Conservation (phyloP, 116 monocot genomes). For the Zostera marina region DNA sequence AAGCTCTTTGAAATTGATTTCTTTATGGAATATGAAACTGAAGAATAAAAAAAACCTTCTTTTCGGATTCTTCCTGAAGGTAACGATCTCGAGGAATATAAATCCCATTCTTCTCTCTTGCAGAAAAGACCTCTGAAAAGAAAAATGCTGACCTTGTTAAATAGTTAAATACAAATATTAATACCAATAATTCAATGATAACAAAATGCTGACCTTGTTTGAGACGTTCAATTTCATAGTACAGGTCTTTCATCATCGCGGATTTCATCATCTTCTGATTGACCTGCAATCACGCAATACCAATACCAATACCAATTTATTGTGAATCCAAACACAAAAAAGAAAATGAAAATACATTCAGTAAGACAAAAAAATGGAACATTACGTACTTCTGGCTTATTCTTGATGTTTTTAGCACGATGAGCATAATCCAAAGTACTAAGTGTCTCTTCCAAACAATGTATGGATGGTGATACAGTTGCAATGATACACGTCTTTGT, state of each 20-base stretch:
- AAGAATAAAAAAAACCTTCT: conserved; percentile 40
- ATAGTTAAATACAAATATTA: too few relatives aligned
- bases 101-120: conserved; percentile 97
- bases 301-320: too few relatives aligned
- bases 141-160: too few relatives aligned
- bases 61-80: conserved; percentile 78
- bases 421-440: conserved; percentile 96
- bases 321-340: too few relatives aligned
- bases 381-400: conserved; percentile 72
- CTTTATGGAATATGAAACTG: background rate
- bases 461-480: conserved; percentile 75
- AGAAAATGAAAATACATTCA: background rate
- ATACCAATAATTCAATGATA: background rate
- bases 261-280: conserved; percentile 99
- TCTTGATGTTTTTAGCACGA: conserved; percentile 96
- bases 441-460: conserved; percentile 89
- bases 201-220: conserved; percentile 57
- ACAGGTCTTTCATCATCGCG: conserved; percentile 81
- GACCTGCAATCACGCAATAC: conserved; percentile 24
- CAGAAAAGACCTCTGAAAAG: conserved; percentile 75
- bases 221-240: conserved; percentile 87
- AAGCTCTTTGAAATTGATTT: too few relatives aligned
- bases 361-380: background rate
- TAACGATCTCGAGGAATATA: conserved; percentile 89
- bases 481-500: conserved; percentile 99